A percentile compares a stretch with the other conserved stretches of the same genome.
Evolutionary conservation across 441 rosid species (phyloP).

Genomic region (Populus hybrid): DNA sequence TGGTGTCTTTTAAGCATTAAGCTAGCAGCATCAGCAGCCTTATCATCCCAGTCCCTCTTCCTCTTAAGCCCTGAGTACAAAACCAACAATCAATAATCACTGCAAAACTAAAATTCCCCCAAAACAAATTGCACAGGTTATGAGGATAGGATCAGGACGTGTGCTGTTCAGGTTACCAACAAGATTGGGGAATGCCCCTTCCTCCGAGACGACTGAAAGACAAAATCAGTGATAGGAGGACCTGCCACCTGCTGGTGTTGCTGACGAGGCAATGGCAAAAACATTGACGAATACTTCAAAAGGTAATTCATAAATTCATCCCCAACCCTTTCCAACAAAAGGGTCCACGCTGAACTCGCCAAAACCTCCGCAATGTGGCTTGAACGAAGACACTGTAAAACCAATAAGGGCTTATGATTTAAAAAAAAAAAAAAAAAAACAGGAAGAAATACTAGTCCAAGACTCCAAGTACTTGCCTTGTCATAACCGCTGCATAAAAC

Average conservation of each 20-base stretch:
- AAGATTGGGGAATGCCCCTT: not conserved
- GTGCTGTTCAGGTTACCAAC: not conserved
- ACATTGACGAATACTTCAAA: conserved; percentile 55
- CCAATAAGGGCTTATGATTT: not conserved
- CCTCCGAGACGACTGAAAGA: conserved; percentile 11
- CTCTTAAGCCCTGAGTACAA: conserved; percentile 9
- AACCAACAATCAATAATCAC: not conserved
- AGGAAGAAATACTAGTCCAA: not conserved
- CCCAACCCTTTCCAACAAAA: conserved; percentile 77
- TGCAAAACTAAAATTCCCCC: not conserved
- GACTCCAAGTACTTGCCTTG: conserved; percentile 42
- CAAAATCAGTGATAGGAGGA: conserved; percentile 40
- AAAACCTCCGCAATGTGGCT: conserved; percentile 55
- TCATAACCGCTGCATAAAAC: conserved; percentile 50
- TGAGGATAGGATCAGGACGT: not conserved
- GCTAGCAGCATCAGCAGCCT: not conserved
- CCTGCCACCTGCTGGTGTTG: conserved; percentile 79
- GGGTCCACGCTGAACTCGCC: conserved; percentile 59
- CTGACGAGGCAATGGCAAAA: conserved; percentile 47
- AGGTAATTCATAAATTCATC: conserved; percentile 66
- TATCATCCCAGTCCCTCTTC: conserved; percentile 3
- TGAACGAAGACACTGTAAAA: conserved; percentile 41
- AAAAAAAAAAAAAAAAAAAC: not conserved
- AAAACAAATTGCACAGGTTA: not conserved
- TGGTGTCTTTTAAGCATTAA: not conserved